Evolutionary conservation across 1,139 yeast species (phyloP), one percentile per base, ranked within the genome.

Genomic region (Candida buenavistaensis): DNA sequence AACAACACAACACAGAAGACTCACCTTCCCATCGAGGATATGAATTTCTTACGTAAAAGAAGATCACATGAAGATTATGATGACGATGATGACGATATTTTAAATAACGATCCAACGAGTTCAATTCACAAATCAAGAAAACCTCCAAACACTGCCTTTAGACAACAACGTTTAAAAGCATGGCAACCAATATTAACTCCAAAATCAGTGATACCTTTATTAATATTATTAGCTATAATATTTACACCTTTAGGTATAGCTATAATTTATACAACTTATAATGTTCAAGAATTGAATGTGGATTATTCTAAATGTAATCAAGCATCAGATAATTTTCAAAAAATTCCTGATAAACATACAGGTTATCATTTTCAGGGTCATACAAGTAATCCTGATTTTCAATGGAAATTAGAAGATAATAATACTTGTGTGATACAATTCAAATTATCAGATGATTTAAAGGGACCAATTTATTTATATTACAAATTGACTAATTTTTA

Each of bases 181-280:
- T 84, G 92, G 92, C 92, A 84, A 57, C 92, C 92, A 0, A 81
- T 83, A 30, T 68, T 84, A 38, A 80, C 89, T 1, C 90, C 92
- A 3, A 80, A 76, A 46, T 74, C 84, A n/a, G 89, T 83, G 35
- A 68, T 84, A 15, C 92, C 92, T 3, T 59, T 83, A 20, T 60
- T 84, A 25, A 62, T 82, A 14, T 43, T 82, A 17, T 55, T 80
- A 21, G 83, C 85, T 0, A 60, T 81, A n/a, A 70, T 84, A 11
- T 82, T 82, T 57, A 80, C 84, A 1, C 92, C 92, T 0, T 68
- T 84, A 37, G 94, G 94, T 1, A 73, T 82, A 15, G 90, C 83
- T 8, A 69, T 84, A 33, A 54, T 82, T 16, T 66, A 72, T 38
- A 72, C 84, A 10, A 71, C 82, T 1, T 72, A 75, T 48, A 72